Evolutionary conservation across 768 basidiomycete species (phyloP).

Genomic region (Leccinum longicurvipes): DNA sequence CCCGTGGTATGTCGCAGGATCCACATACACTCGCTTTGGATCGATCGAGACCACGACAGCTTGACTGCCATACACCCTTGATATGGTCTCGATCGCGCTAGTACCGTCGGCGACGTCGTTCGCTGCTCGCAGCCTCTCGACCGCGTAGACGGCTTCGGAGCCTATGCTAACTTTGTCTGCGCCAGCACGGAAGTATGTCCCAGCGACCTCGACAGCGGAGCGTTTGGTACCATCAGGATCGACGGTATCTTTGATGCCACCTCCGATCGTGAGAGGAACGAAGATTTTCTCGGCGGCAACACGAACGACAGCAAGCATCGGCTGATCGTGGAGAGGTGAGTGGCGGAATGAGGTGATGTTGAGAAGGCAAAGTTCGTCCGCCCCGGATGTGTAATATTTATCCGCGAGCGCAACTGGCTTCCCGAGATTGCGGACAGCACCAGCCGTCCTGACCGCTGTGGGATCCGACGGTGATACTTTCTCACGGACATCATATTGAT

Average conservation of each 20-base stretch:
- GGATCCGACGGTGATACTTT: conserved; percentile 39
- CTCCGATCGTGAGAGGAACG: conserved; percentile 97
- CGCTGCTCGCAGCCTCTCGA: conserved; percentile 68
- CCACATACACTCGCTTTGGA: conserved; percentile 82
- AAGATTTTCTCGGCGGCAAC: conserved; percentile 87
- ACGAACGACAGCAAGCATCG: conserved; percentile 95
- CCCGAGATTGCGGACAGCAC: conserved; percentile 92
- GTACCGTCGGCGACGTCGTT: conserved; percentile 57
- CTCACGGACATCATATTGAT: conserved; percentile 98
- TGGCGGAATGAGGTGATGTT: conserved; percentile 99
- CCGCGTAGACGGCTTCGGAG: conserved; percentile 91
- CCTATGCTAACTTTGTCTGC: conserved; percentile 99
- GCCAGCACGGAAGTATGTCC: conserved; percentile 93
- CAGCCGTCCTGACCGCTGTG: conserved; percentile 46
- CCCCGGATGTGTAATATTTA: conserved; percentile 82
- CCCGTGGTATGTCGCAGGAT: conserved; percentile 59
- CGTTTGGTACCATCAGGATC: conserved; percentile 93
- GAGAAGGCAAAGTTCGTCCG: conserved; percentile 95
- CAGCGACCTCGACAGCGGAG: conserved; percentile 90
- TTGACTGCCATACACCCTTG: conserved; percentile 85
- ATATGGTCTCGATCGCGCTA: conserved; percentile 92
- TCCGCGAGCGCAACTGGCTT: conserved; percentile 92
- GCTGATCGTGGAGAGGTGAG: conserved; percentile 93
- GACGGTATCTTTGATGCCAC: conserved; percentile 93
- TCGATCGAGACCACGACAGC: conserved; percentile 98